Conservation (phyloP, 805 yeast genomes). For the Debaryomyces maramus region DNA sequence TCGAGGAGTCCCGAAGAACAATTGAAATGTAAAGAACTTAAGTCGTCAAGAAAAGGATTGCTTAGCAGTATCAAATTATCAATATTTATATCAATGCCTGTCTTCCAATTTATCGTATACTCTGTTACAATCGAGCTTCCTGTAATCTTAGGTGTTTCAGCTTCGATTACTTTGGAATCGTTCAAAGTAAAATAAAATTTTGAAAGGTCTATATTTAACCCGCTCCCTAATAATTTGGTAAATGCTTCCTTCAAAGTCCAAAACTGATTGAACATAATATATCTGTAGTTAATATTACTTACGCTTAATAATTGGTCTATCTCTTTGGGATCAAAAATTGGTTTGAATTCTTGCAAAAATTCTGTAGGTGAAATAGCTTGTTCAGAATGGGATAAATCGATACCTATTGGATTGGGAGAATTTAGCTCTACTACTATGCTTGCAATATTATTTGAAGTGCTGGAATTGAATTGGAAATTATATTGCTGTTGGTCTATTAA, state of each 20-base stretch:
- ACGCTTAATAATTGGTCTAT: conserved; percentile 22
- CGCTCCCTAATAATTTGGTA: conserved; percentile 65
- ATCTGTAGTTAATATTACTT: conserved; percentile 16
- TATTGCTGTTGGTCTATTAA: conserved; percentile 21
- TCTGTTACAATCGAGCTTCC: neutral
- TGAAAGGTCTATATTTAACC: conserved; percentile 35
- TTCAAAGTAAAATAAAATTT: conserved; percentile 15
- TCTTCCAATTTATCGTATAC: conserved; percentile 11
- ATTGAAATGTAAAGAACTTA: conserved; percentile 7
- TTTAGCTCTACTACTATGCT: conserved; percentile 43
- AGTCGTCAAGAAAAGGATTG: conserved; percentile 5
- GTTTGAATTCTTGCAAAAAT: conserved; percentile 39
- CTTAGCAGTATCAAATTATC: conserved; percentile 3
- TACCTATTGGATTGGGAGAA: conserved; percentile 26
- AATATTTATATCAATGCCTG: conserved; percentile 6
- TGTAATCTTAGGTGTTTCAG: neutral
- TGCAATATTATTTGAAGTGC: conserved; percentile 55
- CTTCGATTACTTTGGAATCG: conserved; percentile 1
- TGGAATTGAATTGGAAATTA: conserved; percentile 51
- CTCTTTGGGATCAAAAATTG: conserved; percentile 44
- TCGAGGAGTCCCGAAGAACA: conserved; percentile 12
- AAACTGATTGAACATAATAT: conserved; percentile 48
- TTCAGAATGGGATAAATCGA: conserved; percentile 39
- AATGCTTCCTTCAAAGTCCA: conserved; percentile 86
- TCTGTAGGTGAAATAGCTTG: conserved; percentile 24